Evolutionary conservation across 805 yeast species (phyloP), one percentile per base, ranked within the genome.

Genomic region (Wickerhamiella domercqiae): DNA sequence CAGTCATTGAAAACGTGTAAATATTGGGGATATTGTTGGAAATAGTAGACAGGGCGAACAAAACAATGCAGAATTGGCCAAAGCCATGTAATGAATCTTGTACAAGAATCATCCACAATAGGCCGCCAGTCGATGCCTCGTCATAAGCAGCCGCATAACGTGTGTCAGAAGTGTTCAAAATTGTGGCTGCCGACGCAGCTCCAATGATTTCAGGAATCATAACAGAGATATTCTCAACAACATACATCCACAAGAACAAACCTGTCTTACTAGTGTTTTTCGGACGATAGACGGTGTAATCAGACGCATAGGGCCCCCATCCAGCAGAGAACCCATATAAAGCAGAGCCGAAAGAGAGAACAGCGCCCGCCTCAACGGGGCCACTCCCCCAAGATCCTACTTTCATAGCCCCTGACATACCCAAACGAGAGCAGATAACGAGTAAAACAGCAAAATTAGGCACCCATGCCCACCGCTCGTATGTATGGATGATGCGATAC

Each of bases 21-120:
- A 83, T 75, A 66, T 83, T 84, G 59, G 95, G 95, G 58, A 84
- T 73, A 64, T 83, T 84, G 68, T 82, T 83, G 47, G 94, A 76
- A 40, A 86, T 78, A 22, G 94, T 82, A 22, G 94, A 81, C 47
- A 86, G 61, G 14, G 93, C 82, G 46, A 86, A 64, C 15, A 86
- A 21, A 22, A 86, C 95, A 60, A 86, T 72, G 60, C 86, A 75
- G 67, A 86, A 83, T 58, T 81, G 76, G 45, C 95, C 95, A 49
- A 86, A 82, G 7, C 83, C 86, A 59, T 80, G 86, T 43, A 83
- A 67, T 4, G 93, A 78, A 55, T 84, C 70, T 46, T 73, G 68
- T 38, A 81, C 90, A 42, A 86, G 64, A 47, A 86, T 69, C 37
- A 76, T 78, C 56, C 73, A 83, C 36, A 81, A 72, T 47, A 86